A percentile compares a stretch with the other conserved stretches of the same genome.
Evolutionary conservation across 2,329 filamentous ascomycete species (phyloP).

Genomic region (Diaporthe sp.): DNA sequence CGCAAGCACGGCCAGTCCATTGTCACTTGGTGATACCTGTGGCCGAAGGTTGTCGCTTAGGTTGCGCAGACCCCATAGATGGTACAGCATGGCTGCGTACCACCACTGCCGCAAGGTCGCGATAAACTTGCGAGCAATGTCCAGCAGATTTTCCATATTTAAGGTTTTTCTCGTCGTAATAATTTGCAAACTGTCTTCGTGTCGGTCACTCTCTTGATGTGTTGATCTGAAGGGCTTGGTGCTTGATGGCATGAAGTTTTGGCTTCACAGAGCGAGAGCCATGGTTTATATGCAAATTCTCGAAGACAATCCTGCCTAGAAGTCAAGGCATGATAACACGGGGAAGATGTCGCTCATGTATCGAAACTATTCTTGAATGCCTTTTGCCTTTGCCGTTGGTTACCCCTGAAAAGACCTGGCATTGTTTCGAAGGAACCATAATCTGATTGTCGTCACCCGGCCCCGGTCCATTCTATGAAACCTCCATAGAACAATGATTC

Average conservation of each 20-base stretch:
- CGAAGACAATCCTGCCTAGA: neutral
- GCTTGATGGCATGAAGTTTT: neutral
- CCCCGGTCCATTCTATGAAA: neutral
- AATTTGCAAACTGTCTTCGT: neutral
- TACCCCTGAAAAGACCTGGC: neutral
- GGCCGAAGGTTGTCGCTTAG: neutral
- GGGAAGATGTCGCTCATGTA: neutral
- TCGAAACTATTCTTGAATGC: neutral
- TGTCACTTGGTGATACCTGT: neutral
- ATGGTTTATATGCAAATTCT: neutral
- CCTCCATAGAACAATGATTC: neutral
- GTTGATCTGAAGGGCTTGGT: neutral
- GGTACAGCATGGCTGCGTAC: neutral
- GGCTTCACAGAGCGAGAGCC: neutral
- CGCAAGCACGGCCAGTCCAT: neutral
- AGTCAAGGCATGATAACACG: neutral
- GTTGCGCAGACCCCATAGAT: neutral
- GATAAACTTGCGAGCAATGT: neutral
- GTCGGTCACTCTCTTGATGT: neutral
- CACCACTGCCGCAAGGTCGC: neutral
- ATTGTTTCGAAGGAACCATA: neutral
- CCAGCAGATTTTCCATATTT: neutral
- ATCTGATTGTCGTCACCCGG: neutral
- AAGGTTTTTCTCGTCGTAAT: no score
- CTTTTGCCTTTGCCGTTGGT: neutral